Evolutionary conservation across 352 stramenopile species (phyloP), one percentile per base, ranked within the genome.

Genomic region (Phytophthora fragariaefolia): DNA sequence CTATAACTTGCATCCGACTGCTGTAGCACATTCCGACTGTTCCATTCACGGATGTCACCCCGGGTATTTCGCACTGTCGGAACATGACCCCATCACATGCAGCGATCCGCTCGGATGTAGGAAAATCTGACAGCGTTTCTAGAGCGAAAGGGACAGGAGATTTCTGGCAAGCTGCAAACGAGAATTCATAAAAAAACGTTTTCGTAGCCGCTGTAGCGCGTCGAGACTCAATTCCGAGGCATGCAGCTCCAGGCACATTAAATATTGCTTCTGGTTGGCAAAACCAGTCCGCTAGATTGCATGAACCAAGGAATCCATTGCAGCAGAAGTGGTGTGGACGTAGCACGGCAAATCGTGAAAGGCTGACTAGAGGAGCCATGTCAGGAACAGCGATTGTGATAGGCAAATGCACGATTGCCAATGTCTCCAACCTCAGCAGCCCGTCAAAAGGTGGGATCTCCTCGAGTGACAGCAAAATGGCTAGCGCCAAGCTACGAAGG

Each of bases 1-100:
- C 46, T 12, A 71, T 30, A 15, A 71, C 61, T 47, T 74, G 66
- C 60, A 74, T 66, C 3, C 66, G 61, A 18, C 54, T 74, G 45
- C 59, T 71, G 43, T 66, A 74, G 28, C 66, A 71, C 45, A 74
- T 74, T 6, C 66, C 66, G 3, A 50, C 20, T 10, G 30, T 46
- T 2, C 38, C 53, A 22, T 69, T 58, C 13, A 27, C 23, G 7
- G 59, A 61, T 5, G 58, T 47, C 36, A 61, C 52, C 0, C 43
- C 38, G 2, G 65, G 58, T 24, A 61, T 65, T 13, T 64, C 65
- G 46, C 65, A 73, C 18, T 51, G 36, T 9, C 65, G 58, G n/a
- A 59, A 73, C 54, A 59, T 58, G 20, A 62, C 59, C 15, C 66
- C 53, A 15, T 49, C 54, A 23, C 66, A 69, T 20, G 24, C 15